Evolutionary conservation across 2,329 filamentous ascomycete species (phyloP).

Genomic region (Diaporthe vexans): DNA sequence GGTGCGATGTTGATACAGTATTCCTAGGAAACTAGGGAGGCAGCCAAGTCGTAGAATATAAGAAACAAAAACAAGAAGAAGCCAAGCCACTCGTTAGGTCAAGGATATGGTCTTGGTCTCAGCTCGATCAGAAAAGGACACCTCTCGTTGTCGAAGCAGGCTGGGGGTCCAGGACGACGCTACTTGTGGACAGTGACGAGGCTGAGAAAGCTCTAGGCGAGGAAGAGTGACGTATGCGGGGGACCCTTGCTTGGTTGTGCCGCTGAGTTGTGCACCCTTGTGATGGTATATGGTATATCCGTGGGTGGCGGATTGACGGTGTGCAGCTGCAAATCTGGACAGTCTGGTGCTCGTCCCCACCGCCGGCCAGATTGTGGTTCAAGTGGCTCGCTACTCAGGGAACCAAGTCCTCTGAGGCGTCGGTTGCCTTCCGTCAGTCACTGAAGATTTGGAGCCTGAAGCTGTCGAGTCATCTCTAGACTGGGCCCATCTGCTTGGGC

Average conservation of each 20-base stretch:
- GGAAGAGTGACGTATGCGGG: conserved; percentile 35
- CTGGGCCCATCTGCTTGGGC: not conserved
- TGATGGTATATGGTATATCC: not conserved
- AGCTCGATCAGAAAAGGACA: not conserved
- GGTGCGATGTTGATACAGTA: not conserved
- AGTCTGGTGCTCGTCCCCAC: not conserved
- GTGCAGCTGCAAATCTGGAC: not conserved
- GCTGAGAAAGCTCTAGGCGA: conserved; percentile 36
- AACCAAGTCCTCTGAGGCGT: not conserved
- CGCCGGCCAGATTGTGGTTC: too few species aligned
- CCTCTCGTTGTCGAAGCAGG: not conserved
- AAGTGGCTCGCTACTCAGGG: too few species aligned
- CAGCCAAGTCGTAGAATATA: too few species aligned
- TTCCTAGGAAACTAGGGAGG: too few species aligned
- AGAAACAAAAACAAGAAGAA: too few species aligned
- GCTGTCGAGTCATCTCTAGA: not conserved
- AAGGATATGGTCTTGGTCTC: not conserved
- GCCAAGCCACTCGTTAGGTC: not conserved
- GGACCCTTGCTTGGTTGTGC: conserved; percentile 1
- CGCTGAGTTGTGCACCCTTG: too few species aligned
- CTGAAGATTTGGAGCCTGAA: not conserved
- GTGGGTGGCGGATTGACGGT: not conserved
- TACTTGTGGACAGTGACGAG: conserved; percentile 41
- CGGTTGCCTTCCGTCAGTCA: not conserved
- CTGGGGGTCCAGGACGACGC: not conserved